These are phyloP conservation scores for Aurantiochytrium sp. DNA, from an alignment of 108 stramenopile genomes.

Conservation along the genomic window DNA sequence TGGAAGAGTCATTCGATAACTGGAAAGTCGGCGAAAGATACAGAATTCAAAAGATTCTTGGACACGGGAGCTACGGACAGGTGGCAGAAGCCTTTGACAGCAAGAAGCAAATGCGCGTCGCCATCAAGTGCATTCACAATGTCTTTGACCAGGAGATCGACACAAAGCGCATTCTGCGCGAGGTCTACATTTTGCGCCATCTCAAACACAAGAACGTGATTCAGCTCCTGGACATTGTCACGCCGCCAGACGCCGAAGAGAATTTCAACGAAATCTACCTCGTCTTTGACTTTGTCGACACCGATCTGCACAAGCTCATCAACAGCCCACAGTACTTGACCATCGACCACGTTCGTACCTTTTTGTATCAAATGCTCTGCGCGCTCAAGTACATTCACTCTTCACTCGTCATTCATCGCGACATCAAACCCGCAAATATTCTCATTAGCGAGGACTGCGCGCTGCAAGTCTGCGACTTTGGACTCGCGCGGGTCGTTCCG, in stretches of 20 bases:
- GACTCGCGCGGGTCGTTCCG: slow-evolving; percentile 79
- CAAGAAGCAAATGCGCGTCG: slow-evolving; percentile 57
- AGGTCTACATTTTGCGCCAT: slow-evolving; percentile 82
- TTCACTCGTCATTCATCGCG: slow-evolving; percentile 82
- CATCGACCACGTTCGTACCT: slow-evolving; percentile 85
- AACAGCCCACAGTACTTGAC: slow-evolving; percentile 94
- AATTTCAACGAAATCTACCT: slow-evolving; percentile 44
- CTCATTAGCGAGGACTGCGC: slow-evolving; percentile 94
- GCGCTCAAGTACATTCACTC: slow-evolving; percentile 86
- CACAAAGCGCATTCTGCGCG: slow-evolving; percentile 74
- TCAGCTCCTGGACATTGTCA: slow-evolving; percentile 77
- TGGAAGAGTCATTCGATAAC: slow-evolving; percentile 48
- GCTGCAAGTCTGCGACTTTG: slow-evolving; percentile 97
- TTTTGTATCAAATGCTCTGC: slow-evolving; percentile 92
- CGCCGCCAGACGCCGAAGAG: not conserved
- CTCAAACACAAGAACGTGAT: slow-evolving; percentile 82
- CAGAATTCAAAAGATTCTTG: slow-evolving; percentile 69
- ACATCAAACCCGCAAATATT: slow-evolving; percentile 50
- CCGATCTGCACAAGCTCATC: slow-evolving; percentile 96
- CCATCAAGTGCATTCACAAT: slow-evolving; percentile 82
- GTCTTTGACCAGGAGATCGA: slow-evolving; percentile 89
- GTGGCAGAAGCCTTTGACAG: slow-evolving; percentile 87
- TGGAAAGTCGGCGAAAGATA: slow-evolving; percentile 88
- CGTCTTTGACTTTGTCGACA: slow-evolving; percentile 80
- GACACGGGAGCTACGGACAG: slow-evolving; percentile 89